Base-by-base conservation (phyloP, 768 basidiomycete species). In the Mycena chlorophos region DNA sequence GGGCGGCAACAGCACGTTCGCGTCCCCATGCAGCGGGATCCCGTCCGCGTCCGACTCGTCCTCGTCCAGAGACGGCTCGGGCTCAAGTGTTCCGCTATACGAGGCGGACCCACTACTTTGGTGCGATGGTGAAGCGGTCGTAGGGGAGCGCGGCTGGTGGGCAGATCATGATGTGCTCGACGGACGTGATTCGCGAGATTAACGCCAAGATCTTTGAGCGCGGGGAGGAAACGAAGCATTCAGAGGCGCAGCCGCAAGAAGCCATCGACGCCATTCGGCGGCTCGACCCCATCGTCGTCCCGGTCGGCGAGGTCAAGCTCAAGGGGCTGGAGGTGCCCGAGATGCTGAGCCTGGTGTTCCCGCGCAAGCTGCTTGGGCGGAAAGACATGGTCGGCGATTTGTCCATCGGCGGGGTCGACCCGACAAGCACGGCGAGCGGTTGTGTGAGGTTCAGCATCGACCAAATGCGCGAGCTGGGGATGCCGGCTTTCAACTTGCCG, bases 241-340 rank as follows among this genome's bases (percentile, higher is more conserved):
- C 87, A 3, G 73, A 78, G 53, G 62, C 74, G 54, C 84, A 88
- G 63, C 79, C 83, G 4, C 63, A 71, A 1, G 76, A 81, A 40
- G 88, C 84, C 10, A 75, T 95, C 48, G 88, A 91, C 23, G 90
- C 86, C 5, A 85, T 98, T 56, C 81, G 81, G 27, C 76, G 82
- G 22, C 77, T 94, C 63, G 87, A 87, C 1, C 76, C 93, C 31
- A 74, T 78, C 29, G 79, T 94, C 52, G 78, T 86, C 29, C 77
- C 79, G n/a, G 79, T 95, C 17, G 96, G 97, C 4, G 94, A 98
- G 71, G 80, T 87, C 60, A 94, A 92, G 68, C 83, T 98, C 58
- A 98, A 98, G 71, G 97, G 97, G 12, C 76, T 98, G 49, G 96
- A 98, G 71, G 78, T 91, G 1, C 92, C 94, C 1, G 96, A 98